phyloP scores from a whole-genome alignment of 2,329 filamentous ascomycete genomes.

The Colletotrichum echinochloae region DNA sequence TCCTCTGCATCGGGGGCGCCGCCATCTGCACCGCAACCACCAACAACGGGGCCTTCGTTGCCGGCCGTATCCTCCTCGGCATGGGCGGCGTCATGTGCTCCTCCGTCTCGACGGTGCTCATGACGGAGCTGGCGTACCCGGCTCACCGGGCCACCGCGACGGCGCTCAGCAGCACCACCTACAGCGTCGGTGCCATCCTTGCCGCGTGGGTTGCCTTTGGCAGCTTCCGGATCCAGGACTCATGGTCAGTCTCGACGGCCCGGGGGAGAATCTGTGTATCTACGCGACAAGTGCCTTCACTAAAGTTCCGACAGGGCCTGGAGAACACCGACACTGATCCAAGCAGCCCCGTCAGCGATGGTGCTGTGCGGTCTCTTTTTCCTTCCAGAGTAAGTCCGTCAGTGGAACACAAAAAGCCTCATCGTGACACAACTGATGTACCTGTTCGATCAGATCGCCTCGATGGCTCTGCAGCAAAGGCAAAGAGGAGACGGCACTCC shows the following conservation, averaged over 20 bases:
- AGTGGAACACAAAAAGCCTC: not conserved
- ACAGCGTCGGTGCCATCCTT: constrained; percentile 52
- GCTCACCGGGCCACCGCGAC: constrained; percentile 45
- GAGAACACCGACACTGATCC: constrained; percentile 30
- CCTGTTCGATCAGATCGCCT: constrained; percentile 16
- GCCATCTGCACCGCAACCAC: constrained; percentile 56
- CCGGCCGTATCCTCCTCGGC: constrained; percentile 56
- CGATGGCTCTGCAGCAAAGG: constrained; percentile 38
- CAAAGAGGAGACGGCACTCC: constrained; percentile 56
- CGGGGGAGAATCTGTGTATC: not conserved
- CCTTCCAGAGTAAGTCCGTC: constrained; percentile 31
- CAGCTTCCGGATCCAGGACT: constrained; percentile 43
- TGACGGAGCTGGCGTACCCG: constrained; percentile 46
- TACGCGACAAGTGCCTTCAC: not conserved
- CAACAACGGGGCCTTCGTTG: constrained; percentile 58
- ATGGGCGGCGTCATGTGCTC: constrained; percentile 58
- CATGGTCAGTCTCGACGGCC: constrained; percentile 9
- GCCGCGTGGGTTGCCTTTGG: constrained; percentile 55
- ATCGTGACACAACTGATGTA: too few relatives aligned
- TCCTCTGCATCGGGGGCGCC: constrained; percentile 51
- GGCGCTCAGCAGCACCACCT: constrained; percentile 51
- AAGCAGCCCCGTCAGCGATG: constrained; percentile 33
- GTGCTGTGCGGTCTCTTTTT: constrained; percentile 34
- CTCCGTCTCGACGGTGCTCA: constrained; percentile 61
- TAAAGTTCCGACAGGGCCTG: constrained; percentile 24